Evolutionary conservation across 345 rosid species (phyloP), one percentile per base, ranked within the genome.

Genomic region (Citrus medica): DNA sequence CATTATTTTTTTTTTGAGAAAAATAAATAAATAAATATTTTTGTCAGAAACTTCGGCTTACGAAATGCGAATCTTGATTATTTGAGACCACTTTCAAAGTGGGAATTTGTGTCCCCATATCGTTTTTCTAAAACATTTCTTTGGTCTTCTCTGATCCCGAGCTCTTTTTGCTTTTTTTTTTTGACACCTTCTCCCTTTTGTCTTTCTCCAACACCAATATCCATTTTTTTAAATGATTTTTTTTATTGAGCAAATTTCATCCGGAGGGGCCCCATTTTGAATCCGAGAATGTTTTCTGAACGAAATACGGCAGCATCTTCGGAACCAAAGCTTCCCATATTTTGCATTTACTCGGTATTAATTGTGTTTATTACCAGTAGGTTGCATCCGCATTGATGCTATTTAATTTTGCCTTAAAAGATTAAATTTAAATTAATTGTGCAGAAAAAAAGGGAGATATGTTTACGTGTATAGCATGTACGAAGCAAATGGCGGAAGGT

Each of bases 401-500:
- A 17, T 53, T 53, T 53, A 53, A 53, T 53, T 1, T 16, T 16
- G 22, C 7, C 21, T 53, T 53, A 17, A 53, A 53, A 53, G 3
- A 53, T 46, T 33, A 56, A 21, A 19, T 53, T 53, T 53, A 5
- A 46, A 53, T 53, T 4, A 17, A 53, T 53, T 53, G 0, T 13
- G 60, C 10, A 22, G 37, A 4, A 17, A 53, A 51, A 8, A 40
- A 40, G n/a, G 58, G 22, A 13, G 25, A 86, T 71, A 96, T 96
- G 99, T 92, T 96, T 81, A 90, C 98, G 77, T 96, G 99, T 84
- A 96, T 96, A 85, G 92, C 99, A 62, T 96, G 99, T 88, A 89
- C 97, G 75, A 96, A 96, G 82, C 90, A 89, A 74, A 87, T 71
- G 87, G 93, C 91, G 14, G 99, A 93, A 9, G 93, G 84, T 1